Evolutionary conservation across 225 moss, liverwort and hornwort species (phyloP).

Genomic region (Neckera pumila): DNA sequence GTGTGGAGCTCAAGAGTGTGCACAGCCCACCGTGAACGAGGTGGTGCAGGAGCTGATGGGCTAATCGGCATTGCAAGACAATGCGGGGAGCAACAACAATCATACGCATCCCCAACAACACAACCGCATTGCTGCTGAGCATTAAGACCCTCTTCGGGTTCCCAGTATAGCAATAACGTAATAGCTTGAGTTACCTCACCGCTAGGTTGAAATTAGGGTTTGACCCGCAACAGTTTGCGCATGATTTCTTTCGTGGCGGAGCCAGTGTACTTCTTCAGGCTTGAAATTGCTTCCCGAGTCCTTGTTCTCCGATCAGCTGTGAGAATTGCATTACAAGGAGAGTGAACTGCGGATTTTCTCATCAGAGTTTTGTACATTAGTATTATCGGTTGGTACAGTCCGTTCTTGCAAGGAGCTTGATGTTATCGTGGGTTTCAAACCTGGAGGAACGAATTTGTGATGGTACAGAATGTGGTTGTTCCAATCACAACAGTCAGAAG

Average conservation of each 20-base stretch:
- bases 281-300: background rate
- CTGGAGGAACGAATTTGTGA: background rate
- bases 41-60: constrained; percentile 5
- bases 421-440: background rate
- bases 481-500: background rate
- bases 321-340: background rate
- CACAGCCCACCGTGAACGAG: constrained; percentile 23
- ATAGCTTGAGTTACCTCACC: background rate
- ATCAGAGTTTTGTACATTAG: background rate
- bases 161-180: background rate
- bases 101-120: background rate
- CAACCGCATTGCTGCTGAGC: background rate
- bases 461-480: background rate
- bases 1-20: constrained; percentile 27
- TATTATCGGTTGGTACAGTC: background rate
- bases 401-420: background rate
- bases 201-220: background rate
- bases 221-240: background rate
- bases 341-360: background rate
- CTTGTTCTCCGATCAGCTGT: background rate
- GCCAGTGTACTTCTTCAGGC: background rate
- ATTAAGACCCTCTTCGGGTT: background rate
- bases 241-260: background rate
- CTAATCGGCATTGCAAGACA: background rate
- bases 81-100: background rate